phyloP scores from a whole-genome alignment of 768 basidiomycete genomes.

The Brasilioporus rufonigricans region DNA sequence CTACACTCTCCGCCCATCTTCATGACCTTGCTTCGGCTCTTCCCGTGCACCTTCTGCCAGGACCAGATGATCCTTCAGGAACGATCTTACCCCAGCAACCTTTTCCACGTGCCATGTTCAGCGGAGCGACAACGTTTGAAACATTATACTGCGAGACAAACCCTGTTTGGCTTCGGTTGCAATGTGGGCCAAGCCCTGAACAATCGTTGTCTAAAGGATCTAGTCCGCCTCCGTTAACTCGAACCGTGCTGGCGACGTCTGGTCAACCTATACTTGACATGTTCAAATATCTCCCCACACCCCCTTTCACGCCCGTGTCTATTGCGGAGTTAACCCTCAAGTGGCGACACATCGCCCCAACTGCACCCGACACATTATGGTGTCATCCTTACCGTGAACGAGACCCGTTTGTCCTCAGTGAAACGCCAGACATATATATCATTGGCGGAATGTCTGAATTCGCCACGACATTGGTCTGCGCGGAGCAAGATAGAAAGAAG shows the following conservation, averaged over 20 bases:
- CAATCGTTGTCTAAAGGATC: slow-evolving; percentile 5
- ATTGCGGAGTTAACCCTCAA: slow-evolving; percentile 77
- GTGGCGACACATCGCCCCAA: slow-evolving; percentile 98
- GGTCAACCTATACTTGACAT: slow-evolving; percentile 96
- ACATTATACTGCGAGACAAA: slow-evolving; percentile 84
- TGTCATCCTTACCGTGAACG: slow-evolving; percentile 88
- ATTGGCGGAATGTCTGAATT: slow-evolving; percentile 91
- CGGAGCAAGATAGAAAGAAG: slow-evolving; percentile 29
- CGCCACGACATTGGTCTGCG: slow-evolving; percentile 62
- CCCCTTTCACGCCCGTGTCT: slow-evolving; percentile 66
- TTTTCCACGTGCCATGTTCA: slow-evolving; percentile 89
- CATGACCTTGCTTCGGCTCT: slow-evolving; percentile 73
- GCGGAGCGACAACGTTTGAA: slow-evolving; percentile 51
- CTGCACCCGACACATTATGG: slow-evolving; percentile 98
- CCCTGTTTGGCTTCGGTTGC: slow-evolving; percentile 78
- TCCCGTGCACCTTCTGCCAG: slow-evolving; percentile 87
- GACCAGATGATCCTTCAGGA: slow-evolving; percentile 84
- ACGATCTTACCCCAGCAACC: slow-evolving; percentile 91
- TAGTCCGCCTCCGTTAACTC: slow-evolving; percentile 29
- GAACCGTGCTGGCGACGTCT: slow-evolving; percentile 77
- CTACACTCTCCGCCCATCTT: slow-evolving; percentile 65
- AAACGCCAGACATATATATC: slow-evolving; percentile 87
- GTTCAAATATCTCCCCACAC: slow-evolving; percentile 83
- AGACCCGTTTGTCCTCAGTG: slow-evolving; percentile 88
- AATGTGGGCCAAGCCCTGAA: slow-evolving; percentile 40